Conservation (phyloP, 2,329 filamentous ascomycete species). For the Pseudomassariella vexata region DNA sequence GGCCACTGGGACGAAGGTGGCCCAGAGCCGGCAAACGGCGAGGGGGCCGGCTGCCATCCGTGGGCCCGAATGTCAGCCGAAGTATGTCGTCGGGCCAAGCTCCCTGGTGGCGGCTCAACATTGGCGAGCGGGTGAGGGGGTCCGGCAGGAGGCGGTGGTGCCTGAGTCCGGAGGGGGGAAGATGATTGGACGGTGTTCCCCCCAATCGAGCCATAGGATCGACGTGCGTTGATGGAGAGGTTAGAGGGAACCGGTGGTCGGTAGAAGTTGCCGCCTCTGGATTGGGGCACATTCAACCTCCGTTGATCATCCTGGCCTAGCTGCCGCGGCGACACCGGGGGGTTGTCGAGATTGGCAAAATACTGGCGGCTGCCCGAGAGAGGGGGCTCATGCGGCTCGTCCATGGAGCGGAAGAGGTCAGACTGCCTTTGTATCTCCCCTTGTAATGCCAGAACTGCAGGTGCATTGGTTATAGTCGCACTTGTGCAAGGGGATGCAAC, state of each 20-base stretch:
- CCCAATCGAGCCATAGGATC: conserved; percentile 83
- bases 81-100: conserved; percentile 78
- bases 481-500: conserved; percentile 26
- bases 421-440: conserved; percentile 56
- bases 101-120: conserved; percentile 58
- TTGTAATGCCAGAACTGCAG: conserved; percentile 50
- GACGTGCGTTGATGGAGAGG: conserved; percentile 66
- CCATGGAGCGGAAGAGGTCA: conserved; percentile 49
- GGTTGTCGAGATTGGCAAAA: conserved; percentile 63
- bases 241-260: conserved; percentile 77
- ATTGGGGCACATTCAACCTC: conserved; percentile 58
- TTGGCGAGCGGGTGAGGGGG: conserved; percentile 61
- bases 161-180: conserved; percentile 64
- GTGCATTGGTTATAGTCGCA: conserved; percentile 17
- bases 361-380: conserved; percentile 61
- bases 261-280: conserved; percentile 57
- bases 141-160: conserved; percentile 53
- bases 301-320: conserved; percentile 79
- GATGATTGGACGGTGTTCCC: conserved; percentile 65
- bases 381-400: conserved; percentile 62
- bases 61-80: conserved; percentile 92
- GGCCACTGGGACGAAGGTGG: conserved; percentile 46
- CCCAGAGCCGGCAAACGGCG: conserved; percentile 63
- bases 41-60: conserved; percentile 61
- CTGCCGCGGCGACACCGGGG: conserved; percentile 83